Conservation (phyloP, 148 eudicot species). For the Silene latifolia region DNA sequence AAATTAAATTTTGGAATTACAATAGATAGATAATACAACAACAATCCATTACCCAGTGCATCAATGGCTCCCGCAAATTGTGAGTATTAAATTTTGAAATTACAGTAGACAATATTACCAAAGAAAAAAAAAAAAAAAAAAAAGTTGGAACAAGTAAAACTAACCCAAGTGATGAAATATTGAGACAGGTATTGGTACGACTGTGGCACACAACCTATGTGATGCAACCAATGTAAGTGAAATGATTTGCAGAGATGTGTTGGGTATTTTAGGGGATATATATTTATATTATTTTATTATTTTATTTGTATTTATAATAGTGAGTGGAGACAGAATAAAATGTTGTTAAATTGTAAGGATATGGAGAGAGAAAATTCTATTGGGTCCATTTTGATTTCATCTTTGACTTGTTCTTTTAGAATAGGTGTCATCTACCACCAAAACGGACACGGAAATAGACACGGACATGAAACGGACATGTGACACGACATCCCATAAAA, state of each 20-base stretch:
- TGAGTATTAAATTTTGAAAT: too few species aligned
- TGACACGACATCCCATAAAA: too few species aligned
- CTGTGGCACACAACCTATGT: not conserved
- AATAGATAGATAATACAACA: too few species aligned
- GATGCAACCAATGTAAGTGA: not conserved
- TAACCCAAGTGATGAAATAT: conserved; percentile 2
- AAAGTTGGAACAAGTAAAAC: not conserved
- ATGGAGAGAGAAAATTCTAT: conserved; percentile 15
- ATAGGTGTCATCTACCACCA: too few species aligned
- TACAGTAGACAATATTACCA: not conserved
- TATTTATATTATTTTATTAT: not conserved
- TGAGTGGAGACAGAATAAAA: too few species aligned
- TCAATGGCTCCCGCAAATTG: too few species aligned
- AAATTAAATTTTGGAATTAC: not conserved
- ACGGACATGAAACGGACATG: too few species aligned
- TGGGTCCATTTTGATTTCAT: conserved; percentile 3
- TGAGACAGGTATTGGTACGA: not conserved
- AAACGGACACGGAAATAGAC: too few species aligned
- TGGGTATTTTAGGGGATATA: not conserved
- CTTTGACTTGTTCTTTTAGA: not conserved
- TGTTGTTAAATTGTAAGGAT: not conserved
- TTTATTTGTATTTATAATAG: too few species aligned
- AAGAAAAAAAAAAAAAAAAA: not conserved
- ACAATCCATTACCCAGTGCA: too few species aligned
- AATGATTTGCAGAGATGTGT: not conserved